Evolutionary conservation across 257 asterid species (phyloP), one percentile per base, ranked within the genome.

Genomic region (Solanum etuberosum): DNA sequence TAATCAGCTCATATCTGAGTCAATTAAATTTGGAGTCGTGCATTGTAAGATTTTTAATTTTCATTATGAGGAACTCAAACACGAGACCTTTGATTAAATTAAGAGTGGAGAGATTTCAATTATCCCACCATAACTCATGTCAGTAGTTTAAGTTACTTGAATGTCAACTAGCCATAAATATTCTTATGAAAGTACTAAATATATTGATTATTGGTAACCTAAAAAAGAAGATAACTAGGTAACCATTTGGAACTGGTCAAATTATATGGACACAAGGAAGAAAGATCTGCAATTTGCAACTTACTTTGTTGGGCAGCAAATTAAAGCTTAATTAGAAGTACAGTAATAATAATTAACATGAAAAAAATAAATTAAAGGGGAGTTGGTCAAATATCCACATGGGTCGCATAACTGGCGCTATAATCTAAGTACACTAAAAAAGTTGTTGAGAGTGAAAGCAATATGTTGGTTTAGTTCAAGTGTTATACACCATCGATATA

Each of bases 61-160:
- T 0, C 14, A 59, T 59, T 59, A 0, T 4, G 0, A 65, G 34
- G 1, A 0, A 27, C 9, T 12, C 20, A 3, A 65, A 25, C 5
- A 12, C 2, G 34, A 12, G 1, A 12, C 3, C 9, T 25, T 2
- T 65, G 18, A 0, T 65, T 23, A 59, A 65, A 12, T 67, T 14
- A 67, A 67, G 4, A 16, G 9, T 14, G 3, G 3, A 67, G 5
- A 9, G 0, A 67, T 67, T 2, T 25, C 37, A 14, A 67, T 14
- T 8, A 67, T 67, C 3, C 1, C 37, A 6, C 37, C 74, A 67
- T 11, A 12, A 67, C 10, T 14, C 35, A 25, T 65, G 9, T 65
- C 8, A 1, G 7, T 65, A 65, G 2, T 71, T 71, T 71, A 15
- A 71, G 13, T 8, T 32, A 16, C 25, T 16, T 70, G 25, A 71